Evolutionary conservation across 192 early-diverging fungal species (phyloP).

Genomic region (Lunasporangiospora selenospora): DNA sequence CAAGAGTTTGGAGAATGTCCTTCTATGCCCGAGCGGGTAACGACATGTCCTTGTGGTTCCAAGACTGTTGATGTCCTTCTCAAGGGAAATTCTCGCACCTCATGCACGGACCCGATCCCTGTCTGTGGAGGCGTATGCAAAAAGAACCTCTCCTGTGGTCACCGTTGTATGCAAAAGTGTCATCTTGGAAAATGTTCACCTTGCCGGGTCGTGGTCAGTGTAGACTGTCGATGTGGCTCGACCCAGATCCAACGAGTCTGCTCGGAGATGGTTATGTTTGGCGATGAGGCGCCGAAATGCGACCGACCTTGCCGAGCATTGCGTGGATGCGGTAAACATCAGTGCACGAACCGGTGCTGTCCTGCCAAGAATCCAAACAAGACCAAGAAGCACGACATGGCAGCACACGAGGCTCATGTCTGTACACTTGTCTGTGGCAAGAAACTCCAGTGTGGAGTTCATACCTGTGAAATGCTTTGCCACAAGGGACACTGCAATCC

Average conservation of each 20-base stretch:
- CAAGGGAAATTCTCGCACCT: conserved; percentile 27
- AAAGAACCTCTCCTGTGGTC: conserved; percentile 65
- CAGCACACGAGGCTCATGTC: conserved; percentile 59
- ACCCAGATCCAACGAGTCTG: conserved; percentile 55
- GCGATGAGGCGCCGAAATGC: conserved; percentile 61
- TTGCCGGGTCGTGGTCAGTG: conserved; percentile 56
- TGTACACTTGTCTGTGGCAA: conserved; percentile 77
- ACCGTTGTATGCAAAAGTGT: conserved; percentile 64
- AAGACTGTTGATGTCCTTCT: conserved; percentile 42
- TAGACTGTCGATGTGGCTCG: conserved; percentile 71
- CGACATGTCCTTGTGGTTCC: conserved; percentile 62
- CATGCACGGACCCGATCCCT: conserved; percentile 63
- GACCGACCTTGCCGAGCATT: conserved; percentile 65
- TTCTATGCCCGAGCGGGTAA: conserved; percentile 53
- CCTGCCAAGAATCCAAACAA: conserved; percentile 50
- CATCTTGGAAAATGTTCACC: conserved; percentile 71
- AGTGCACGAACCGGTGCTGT: conserved; percentile 72
- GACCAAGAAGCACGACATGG: conserved; percentile 36
- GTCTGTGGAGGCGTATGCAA: conserved; percentile 67
- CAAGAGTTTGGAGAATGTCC: conserved; percentile 53
- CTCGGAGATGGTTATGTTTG: conserved; percentile 47
- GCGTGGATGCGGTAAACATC: conserved; percentile 76
- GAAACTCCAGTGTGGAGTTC: conserved; percentile 80
- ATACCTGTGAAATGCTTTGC: conserved; percentile 78
- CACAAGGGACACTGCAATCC: conserved; percentile 80